Evolutionary conservation across 2,329 filamentous ascomycete species (phyloP), one percentile per base, ranked within the genome.

Genomic region (Plectosphaerella sp.): DNA sequence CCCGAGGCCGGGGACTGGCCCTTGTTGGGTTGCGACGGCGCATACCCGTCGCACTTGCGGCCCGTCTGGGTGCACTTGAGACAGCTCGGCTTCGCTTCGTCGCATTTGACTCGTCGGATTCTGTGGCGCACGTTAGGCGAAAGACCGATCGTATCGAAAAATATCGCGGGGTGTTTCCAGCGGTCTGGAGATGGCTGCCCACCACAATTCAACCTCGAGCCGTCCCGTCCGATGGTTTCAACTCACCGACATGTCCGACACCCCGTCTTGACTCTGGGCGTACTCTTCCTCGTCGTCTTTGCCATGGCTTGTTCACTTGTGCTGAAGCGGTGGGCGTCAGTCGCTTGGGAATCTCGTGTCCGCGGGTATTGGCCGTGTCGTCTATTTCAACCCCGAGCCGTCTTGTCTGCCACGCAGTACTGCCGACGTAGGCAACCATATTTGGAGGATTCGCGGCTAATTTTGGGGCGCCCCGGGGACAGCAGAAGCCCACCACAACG

Each of bases 31-130:
- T 22, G 22, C 22, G 22, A 2, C n/a, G 18, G 15, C 16, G 25
- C 25, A 53, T 84, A 83, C 54, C 80, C 80, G 59, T 82, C 79
- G 59, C 80, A 83, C 57, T 70, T 73, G 48, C 80, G 73, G n/a
- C 79, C 78, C 3, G 78, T 82, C 52, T 72, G 76, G 22, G 72
- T 71, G 59, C 80, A 83, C 53, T 76, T 73, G 37, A 72, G 63
- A 58, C 80, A 84, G 39, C 62, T 66, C 1, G 79, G 79, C 51
- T 77, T 80, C 14, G 64, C 66, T 63, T 82, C 79, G 55, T 81
- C 79, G 61, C 79, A 83, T 62, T 82, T 82, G 45, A 82, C 73
- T 52, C 77, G 77, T 49, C 79, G 75, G 42, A 77, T 71, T 62
- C 77, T 80, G 52, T 33, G 28, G 28, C 28, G 28, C 28, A 33